These are phyloP conservation scores for Crataegus laevigata DNA, from an alignment of 306 rosid species.

Conservation along the genomic window DNA sequence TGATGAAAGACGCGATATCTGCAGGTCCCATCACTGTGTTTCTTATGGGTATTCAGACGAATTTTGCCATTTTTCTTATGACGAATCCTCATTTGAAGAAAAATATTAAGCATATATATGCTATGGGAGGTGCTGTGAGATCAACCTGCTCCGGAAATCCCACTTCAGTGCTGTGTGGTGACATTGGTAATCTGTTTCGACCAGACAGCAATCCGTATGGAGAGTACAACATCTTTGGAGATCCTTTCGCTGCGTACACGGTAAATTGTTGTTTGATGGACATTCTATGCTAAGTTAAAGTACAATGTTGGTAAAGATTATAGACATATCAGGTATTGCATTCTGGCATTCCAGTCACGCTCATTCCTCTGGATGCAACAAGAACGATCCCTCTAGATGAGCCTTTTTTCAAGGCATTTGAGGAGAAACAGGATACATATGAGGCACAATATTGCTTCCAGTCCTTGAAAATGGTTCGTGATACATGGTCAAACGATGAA, in stretches of 20 bases:
- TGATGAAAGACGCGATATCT: slow-evolving; percentile 47
- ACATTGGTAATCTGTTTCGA: slow-evolving; percentile 63
- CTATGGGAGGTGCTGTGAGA: slow-evolving; percentile 59
- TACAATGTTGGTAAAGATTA: background rate
- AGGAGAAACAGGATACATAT: slow-evolving; percentile 31
- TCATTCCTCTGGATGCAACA: slow-evolving; percentile 65
- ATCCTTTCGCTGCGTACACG: slow-evolving; percentile 81
- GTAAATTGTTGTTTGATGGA: background rate
- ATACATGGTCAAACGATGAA: slow-evolving; percentile 37
- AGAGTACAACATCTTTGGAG: slow-evolving; percentile 83
- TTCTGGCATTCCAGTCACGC: slow-evolving; percentile 59
- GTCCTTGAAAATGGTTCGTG: slow-evolving; percentile 55
- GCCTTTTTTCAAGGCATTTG: slow-evolving; percentile 39
- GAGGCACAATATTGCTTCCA: slow-evolving; percentile 56
- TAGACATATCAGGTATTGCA: slow-evolving; percentile 43
- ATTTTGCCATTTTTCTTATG: slow-evolving; percentile 53
- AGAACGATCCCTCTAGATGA: slow-evolving; percentile 41
- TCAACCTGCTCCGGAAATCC: slow-evolving; percentile 59
- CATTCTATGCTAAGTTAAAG: background rate
- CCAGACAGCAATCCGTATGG: slow-evolving; percentile 62
- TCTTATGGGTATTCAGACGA: slow-evolving; percentile 45
- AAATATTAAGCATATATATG: slow-evolving; percentile 55
- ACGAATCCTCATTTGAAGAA: slow-evolving; percentile 48
- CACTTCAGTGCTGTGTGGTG: slow-evolving; percentile 56
- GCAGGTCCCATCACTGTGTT: slow-evolving; percentile 42